Conservation (phyloP, 2,329 filamentous ascomycete genomes). For the Aspergillus viridinutans region DNA sequence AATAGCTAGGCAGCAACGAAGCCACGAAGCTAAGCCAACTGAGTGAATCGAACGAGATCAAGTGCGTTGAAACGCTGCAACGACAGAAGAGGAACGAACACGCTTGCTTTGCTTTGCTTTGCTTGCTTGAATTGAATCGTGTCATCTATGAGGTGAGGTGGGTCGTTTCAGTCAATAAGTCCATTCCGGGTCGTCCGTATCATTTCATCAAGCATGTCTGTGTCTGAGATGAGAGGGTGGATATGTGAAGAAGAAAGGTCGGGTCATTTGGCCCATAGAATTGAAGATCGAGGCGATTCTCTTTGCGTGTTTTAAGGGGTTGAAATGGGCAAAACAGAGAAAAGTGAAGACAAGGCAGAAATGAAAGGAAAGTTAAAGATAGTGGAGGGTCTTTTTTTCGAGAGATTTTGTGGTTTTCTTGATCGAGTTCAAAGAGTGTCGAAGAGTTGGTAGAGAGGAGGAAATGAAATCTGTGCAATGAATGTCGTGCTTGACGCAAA, state of each 20-base stretch:
- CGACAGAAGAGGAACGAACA: neutral
- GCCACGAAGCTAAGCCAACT: neutral
- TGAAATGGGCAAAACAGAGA: neutral
- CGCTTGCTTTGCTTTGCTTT: neutral
- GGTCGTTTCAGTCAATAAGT: neutral
- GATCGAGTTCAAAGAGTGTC: neutral
- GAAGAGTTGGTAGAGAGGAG: neutral
- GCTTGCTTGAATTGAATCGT: neutral
- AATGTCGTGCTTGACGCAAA: neutral
- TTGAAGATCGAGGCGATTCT: neutral
- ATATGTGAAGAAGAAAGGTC: neutral
- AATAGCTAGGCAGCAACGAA: neutral
- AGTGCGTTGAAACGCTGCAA: constrained; percentile 1
- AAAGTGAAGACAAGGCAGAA: neutral
- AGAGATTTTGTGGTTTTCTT: neutral
- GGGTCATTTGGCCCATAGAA: neutral
- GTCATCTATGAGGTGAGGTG: neutral
- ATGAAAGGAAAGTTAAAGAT: constrained; percentile 2
- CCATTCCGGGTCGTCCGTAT: neutral
- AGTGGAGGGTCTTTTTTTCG: neutral
- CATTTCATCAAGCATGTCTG: neutral
- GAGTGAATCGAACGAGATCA: neutral
- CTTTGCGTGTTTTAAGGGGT: neutral
- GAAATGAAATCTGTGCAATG: neutral
- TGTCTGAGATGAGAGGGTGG: neutral